Evolutionary conservation across 768 basidiomycete species (phyloP), one percentile per base, ranked within the genome.

Genomic region (Mycena leptocephala): DNA sequence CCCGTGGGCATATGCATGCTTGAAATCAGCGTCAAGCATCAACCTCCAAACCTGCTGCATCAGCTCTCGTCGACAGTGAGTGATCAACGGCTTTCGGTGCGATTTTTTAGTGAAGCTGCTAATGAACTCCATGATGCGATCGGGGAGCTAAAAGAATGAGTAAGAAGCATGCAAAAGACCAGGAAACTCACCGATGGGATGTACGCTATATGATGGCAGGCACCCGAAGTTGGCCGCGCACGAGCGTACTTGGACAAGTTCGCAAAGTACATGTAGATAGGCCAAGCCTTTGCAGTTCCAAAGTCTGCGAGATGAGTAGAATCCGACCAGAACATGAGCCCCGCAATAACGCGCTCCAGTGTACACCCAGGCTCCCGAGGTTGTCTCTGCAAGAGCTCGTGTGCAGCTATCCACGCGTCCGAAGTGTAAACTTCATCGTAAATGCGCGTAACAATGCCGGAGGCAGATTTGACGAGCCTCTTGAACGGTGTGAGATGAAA

Each of bases 131-230:
- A 84, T 81, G 20, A 86, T 74, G 0, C 64, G 33, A 53, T 84
- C 84, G 0, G 83, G 83, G 7, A 87, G 75, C 83, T 86, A 28
- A 37, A 32, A 28, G 1, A 72, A 55, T 24, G 9, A 65, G 43
- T 32, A 28, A 64, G 10, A 33, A 28, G 11, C n/a, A n/a, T 13
- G 24, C 37, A 43, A n/a, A n/a, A n/a, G 11, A 46, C 6, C 5
- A 16, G 7, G 2, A 51, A 6, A 80, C 75, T 67, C 73, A 89
- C 87, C 16, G 81, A 79, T 0, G 87, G 88, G 28, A 90, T 83
- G 78, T 89, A 90, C 14, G 86, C 88, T 3, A 89, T 14, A 70
- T 88, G 87, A 72, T 89, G 85, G 26, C 81, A 79, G 1, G 87
- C 82, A 24, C 80, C 78, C 0, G 80, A 80, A 10, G 75, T 79